Base-by-base conservation (phyloP, 345 rosid species). In the Kernera saxatilis region DNA sequence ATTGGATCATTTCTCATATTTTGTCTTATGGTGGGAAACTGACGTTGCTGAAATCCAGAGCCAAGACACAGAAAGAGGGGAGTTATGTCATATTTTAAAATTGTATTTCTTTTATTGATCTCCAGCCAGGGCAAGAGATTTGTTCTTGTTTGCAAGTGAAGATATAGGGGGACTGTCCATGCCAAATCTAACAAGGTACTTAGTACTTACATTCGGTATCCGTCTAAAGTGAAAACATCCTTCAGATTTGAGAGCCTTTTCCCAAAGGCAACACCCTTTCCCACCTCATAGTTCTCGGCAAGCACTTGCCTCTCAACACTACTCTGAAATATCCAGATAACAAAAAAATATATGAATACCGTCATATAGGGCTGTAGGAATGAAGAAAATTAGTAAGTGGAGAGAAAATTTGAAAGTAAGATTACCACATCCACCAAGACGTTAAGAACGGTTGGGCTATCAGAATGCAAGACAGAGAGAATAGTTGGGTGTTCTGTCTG, bases 401-500 rank as follows among this genome's bases (percentile, higher is more conserved):
- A 39, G 54, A 53, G 48, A n/a, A 41, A 68, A 23, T 51, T 25
- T 40, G 22, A 50, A 67, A 18, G 69, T 51, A 55, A 76, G 25
- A 71, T 81, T 85, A 94, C 99, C 96, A 84, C 65, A 71, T 94
- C 99, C 79, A 94, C 91, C 79, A 94, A 82, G 60, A 94, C 99
- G 77, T 94, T 94, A 36, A 86, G 62, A 62, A 94, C 89, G 6
- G 96, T 91, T 67, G 84, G 85, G 73, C 81, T 86, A 66, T 89
- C 93, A 46, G 94, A 82, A 37, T 77, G 81, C 51, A 94, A 30
- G 71, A 87, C 86, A 68, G 92, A 86, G 18, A 85, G 83, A 65
- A 89, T 80, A 29, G 99, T 91, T 29, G 96, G 96, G 69, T 88
- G 92, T 53, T 77, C 82, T 45, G 96, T 94, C 76, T 79, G 91